phyloP scores from a whole-genome alignment of 148 eudicot genomes.

The Vaccinium darrowii region DNA sequence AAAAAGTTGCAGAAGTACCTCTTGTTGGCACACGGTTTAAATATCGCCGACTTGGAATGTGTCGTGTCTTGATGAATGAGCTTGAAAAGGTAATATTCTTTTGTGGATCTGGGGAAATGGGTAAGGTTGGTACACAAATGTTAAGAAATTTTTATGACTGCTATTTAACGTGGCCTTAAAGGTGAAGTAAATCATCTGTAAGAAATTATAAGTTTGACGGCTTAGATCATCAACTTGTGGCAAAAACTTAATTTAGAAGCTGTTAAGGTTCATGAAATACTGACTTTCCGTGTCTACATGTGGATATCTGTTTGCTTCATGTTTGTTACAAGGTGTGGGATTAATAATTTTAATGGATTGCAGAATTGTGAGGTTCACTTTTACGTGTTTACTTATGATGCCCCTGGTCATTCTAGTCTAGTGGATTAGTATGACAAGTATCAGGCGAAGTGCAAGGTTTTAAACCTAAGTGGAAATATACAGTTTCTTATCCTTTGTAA shows the following conservation, averaged over 20 bases:
- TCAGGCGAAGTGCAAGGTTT: background rate
- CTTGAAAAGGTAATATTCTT: constrained; percentile 73
- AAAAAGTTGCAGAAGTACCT: constrained; percentile 85
- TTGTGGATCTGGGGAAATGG: background rate
- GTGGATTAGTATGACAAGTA: background rate
- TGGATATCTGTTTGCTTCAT: background rate
- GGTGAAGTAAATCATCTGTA: background rate
- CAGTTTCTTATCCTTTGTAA: background rate
- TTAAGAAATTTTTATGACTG: background rate
- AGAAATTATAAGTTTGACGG: background rate
- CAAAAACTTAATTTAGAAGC: background rate
- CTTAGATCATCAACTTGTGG: background rate
- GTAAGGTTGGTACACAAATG: constrained; percentile 1
- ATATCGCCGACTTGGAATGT: constrained; percentile 91
- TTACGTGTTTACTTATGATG: background rate
- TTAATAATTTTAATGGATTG: background rate
- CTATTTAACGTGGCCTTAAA: background rate
- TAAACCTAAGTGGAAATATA: background rate
- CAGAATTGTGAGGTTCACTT: background rate
- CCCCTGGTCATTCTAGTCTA: background rate
- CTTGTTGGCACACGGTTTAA: constrained; percentile 81
- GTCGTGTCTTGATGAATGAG: constrained; percentile 71
- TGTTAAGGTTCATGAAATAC: background rate
- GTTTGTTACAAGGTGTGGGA: background rate
- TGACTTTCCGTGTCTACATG: background rate